Evolutionary conservation across 2,329 filamentous ascomycete genomes (phyloP), one percentile per base, ranked within the genome.

Genomic region (Ascochyta fabae): DNA sequence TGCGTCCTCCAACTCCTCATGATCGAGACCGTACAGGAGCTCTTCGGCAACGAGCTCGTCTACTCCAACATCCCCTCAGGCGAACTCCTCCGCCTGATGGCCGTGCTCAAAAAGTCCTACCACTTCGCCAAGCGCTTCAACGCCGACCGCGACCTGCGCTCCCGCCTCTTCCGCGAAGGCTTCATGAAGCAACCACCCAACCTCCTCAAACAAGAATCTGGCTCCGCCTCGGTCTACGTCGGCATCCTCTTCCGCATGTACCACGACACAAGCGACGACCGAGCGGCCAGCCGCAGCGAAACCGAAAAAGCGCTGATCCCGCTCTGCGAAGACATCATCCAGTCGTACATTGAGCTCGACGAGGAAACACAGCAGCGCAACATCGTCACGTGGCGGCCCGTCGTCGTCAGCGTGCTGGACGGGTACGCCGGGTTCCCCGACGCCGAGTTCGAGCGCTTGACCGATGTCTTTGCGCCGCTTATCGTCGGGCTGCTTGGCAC

Each of bases 111-210:
- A 79, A 95, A 96, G 73, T 95, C 90, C 26, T 99, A 96, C 78
- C 87, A 96, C 56, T 99, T 99, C 66, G 95, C 96, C 40, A 93
- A 96, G 70, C 90, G 89, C 67, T 99, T 99, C 83, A 99, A 99
- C 75, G 92, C 92, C 61, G 93, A 99, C 78, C 96, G 96, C 77
- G 95, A 98, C 64, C 82, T 99, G 34, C 88, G 95, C 41, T 96
- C 96, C 84, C 87, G 91, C 16, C 83, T 99, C 16, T 99, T 96
- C 92, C 85, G 92, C 46, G 95, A 99, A 75, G 95, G 96, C 0
- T 99, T 99, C 82, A 99, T 99, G 95, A 96, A 96, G 78, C 95
- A 99, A 73, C 94, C 95, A 15, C 95, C 95, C 3, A 99, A 99
- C 69, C 82, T 99, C 12, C 84, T 99, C 27, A 99, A 99, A 79